phyloP scores from a whole-genome alignment of 495 filamentous ascomycete species.

The Penicillium ucsense region DNA sequence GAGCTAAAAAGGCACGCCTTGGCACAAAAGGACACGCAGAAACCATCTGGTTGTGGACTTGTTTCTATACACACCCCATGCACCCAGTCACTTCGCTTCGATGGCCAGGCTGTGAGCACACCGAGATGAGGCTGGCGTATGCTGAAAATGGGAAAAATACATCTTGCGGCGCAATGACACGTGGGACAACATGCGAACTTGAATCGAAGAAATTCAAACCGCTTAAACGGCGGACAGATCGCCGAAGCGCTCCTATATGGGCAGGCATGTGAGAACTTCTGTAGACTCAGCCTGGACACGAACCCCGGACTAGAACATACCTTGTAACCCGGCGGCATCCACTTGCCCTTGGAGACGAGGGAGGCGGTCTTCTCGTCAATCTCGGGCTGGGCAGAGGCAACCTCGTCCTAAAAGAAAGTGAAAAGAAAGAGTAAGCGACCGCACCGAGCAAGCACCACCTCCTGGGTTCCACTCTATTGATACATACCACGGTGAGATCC shows the following conservation, averaged over 20 bases:
- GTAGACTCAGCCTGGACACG: no score
- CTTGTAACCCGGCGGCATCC: conserved; percentile 97
- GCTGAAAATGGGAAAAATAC: conserved; percentile 26
- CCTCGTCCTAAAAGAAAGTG: conserved; percentile 64
- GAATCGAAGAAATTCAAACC: conserved; percentile 15
- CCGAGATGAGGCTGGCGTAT: conserved; percentile 17
- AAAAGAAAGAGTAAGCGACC: conserved; percentile 10
- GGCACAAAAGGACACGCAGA: conserved; percentile 14
- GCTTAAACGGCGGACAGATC: conserved; percentile 84
- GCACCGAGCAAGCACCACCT: neutral
- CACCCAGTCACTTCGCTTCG: conserved; percentile 14
- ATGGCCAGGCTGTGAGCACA: conserved; percentile 15
- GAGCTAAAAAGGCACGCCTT: no score
- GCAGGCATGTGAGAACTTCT: conserved; percentile 2
- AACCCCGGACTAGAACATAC: conserved; percentile 38
- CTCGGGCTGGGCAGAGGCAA: conserved; percentile 82
- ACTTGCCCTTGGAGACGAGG: conserved; percentile 93
- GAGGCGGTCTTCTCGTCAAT: conserved; percentile 90
- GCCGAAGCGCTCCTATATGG: conserved; percentile 86
- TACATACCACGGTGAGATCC: conserved; percentile 91
- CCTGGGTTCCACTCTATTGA: neutral
- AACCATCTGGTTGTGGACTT: conserved; percentile 31
- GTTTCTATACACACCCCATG: conserved; percentile 40
- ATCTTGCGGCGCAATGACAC: conserved; percentile 26
- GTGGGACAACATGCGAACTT: conserved; percentile 26